A percentile compares a stretch with the other conserved stretches of the same genome.
Conservation (phyloP, 352 stramenopile species). For the Pythium brachiatum region DNA sequence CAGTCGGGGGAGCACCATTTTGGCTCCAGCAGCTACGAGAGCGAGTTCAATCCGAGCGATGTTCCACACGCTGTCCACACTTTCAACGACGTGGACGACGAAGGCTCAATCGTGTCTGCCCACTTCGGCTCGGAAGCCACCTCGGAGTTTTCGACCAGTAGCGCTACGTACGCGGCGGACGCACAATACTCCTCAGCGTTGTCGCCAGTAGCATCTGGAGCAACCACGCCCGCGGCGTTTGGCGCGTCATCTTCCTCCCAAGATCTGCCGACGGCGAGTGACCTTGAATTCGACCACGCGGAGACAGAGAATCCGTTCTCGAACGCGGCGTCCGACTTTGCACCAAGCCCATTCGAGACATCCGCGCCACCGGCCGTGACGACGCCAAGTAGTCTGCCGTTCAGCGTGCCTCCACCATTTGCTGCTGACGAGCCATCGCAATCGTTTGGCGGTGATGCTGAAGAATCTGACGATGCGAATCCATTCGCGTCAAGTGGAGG, state of each 20-base stretch:
- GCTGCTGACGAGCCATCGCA: not conserved
- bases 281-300: constrained; percentile 26
- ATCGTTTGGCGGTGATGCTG: constrained; percentile 5
- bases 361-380: not conserved
- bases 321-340: constrained; percentile 4
- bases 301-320: constrained; percentile 23
- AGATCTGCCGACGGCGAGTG: constrained; percentile 24
- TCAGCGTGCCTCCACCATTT: no score
- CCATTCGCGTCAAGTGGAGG: constrained; percentile 42
- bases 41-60: constrained; percentile 8
- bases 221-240: constrained; percentile 20
- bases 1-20: constrained; percentile 14
- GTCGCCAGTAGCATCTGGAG: constrained; percentile 13
- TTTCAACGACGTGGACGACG: not conserved
- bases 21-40: constrained; percentile 13
- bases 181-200: not conserved
- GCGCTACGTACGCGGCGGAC: not conserved
- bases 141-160: constrained; percentile 6
- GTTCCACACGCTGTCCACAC: not conserved
- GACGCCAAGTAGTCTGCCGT: not conserved
- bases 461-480: constrained; percentile 28
- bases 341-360: not conserved
- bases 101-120: constrained; percentile 2
- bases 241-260: constrained; percentile 17
- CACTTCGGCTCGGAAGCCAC: constrained; percentile 11